A percentile compares a stretch with the other conserved stretches of the same genome.
These are phyloP conservation scores for Volvox carteri DNA, from an alignment of 163 green algal genomes.

Conservation along the genomic window DNA sequence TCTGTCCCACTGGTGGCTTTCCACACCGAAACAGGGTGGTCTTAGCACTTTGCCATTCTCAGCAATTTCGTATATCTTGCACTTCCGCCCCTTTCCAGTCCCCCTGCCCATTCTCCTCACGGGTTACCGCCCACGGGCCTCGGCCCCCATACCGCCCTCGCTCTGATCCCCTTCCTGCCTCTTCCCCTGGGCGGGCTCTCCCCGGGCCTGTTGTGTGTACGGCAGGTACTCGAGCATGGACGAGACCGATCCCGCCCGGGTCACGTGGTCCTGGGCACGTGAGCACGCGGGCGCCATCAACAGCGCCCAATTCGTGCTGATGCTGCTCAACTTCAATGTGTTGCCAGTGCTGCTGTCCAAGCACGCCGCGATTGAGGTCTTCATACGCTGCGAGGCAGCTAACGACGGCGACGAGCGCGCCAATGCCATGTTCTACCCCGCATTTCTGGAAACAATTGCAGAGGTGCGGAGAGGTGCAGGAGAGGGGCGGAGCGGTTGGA, in stretches of 20 bases:
- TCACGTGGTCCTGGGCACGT: conserved; percentile 47
- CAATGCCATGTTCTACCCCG: conserved; percentile 36
- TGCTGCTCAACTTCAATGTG: conserved; percentile 61
- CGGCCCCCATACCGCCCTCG: no score
- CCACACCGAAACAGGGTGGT: no score
- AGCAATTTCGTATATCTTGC: no score
- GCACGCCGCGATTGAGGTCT: conserved; percentile 37
- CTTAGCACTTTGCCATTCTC: no score
- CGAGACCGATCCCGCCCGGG: conserved; percentile 43
- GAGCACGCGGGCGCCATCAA: conserved; percentile 32
- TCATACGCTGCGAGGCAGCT: conserved; percentile 21
- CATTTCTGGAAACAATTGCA: conserved; percentile 54
- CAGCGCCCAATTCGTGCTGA: conserved; percentile 45
- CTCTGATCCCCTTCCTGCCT: no score
- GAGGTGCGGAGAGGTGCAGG: background rate
- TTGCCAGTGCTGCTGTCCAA: conserved; percentile 57
- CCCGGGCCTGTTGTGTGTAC: no score
- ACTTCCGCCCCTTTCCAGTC: no score
- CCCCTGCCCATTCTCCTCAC: no score
- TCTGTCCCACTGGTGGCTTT: no score
- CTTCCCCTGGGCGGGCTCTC: no score
- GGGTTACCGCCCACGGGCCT: no score
- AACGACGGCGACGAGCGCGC: conserved; percentile 43
- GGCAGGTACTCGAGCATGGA: conserved; percentile 54
- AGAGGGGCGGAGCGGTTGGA: background rate